Evolutionary conservation across 805 yeast species (phyloP).

Genomic region (Candida dajiaensis): DNA sequence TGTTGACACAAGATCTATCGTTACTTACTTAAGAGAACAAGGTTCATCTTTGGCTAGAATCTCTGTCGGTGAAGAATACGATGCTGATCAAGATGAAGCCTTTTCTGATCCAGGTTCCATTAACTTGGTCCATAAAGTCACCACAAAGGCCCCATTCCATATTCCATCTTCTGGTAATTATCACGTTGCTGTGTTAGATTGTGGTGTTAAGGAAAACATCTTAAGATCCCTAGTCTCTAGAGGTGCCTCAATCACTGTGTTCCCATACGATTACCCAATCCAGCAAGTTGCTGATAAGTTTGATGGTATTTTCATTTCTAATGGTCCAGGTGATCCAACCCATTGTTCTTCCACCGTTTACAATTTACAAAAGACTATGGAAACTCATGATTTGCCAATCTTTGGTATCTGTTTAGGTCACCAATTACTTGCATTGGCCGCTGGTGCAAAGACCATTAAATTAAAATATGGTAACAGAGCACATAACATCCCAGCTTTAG

Average conservation of each 20-base stretch:
- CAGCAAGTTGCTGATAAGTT: constrained; percentile 86
- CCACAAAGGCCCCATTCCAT: constrained; percentile 94
- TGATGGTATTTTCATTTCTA: constrained; percentile 91
- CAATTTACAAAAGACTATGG: constrained; percentile 67
- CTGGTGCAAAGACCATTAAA: constrained; percentile 89
- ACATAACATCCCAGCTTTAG: constrained; percentile 95
- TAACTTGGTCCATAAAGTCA: constrained; percentile 87
- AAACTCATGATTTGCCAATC: constrained; percentile 62
- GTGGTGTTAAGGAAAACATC: constrained; percentile 98
- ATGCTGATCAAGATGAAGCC: constrained; percentile 87
- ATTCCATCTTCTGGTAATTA: constrained; percentile 58
- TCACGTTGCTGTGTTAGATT: constrained; percentile 91
- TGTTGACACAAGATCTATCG: constrained; percentile 94
- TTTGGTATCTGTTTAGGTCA: constrained; percentile 98
- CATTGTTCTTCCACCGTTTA: constrained; percentile 77
- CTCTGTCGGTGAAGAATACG: constrained; percentile 85
- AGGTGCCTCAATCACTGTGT: constrained; percentile 94
- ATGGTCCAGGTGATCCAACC: constrained; percentile 98
- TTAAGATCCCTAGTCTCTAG: constrained; percentile 88
- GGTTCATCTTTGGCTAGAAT: constrained; percentile 93
- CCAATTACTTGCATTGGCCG: constrained; percentile 90
- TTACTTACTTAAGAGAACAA: constrained; percentile 86
- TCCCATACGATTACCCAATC: constrained; percentile 93
- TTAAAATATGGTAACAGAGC: constrained; percentile 98
- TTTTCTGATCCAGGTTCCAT: constrained; percentile 85